These are phyloP conservation scores for Rhizopus arrhizus DNA, from an alignment of 371 early-diverging fungal species.

Conservation along the genomic window DNA sequence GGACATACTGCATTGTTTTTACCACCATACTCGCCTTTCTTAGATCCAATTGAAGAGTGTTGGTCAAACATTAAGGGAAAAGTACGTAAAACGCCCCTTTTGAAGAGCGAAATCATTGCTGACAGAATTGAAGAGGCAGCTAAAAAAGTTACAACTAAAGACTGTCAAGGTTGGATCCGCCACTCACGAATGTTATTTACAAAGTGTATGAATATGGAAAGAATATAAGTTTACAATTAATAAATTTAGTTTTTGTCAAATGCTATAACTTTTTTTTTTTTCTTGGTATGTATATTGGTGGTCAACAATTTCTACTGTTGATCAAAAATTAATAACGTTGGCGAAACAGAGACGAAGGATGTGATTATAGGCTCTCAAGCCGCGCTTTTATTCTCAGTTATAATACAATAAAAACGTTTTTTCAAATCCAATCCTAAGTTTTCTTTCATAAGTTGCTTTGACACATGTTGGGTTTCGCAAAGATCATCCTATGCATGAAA, in stretches of 20 bases:
- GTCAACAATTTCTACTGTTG: too few species aligned
- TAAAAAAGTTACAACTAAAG: constrained; percentile 23
- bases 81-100: constrained; percentile 9
- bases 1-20: constrained; percentile 4
- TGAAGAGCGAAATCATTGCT: constrained; percentile 21
- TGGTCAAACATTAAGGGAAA: constrained; percentile 10
- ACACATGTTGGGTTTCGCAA: constrained; percentile 12
- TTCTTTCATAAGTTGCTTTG: constrained; percentile 17
- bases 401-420: too few species aligned
- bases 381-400: too few species aligned
- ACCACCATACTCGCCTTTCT: constrained; percentile 12
- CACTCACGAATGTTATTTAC: constrained; percentile 16
- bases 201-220: constrained; percentile 7
- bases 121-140: constrained; percentile 26
- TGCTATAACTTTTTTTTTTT: too few species aligned
- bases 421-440: constrained; percentile 8
- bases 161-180: constrained; percentile 27
- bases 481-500: constrained; percentile 9
- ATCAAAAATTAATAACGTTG: too few species aligned
- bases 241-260: too few species aligned
- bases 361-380: too few species aligned
- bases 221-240: too few species aligned
- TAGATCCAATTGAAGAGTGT: constrained; percentile 11
- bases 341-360: too few species aligned
- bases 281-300: too few species aligned